Base-by-base conservation (phyloP, 2,329 filamentous ascomycete genomes). In the Graphilbum fragrans region DNA sequence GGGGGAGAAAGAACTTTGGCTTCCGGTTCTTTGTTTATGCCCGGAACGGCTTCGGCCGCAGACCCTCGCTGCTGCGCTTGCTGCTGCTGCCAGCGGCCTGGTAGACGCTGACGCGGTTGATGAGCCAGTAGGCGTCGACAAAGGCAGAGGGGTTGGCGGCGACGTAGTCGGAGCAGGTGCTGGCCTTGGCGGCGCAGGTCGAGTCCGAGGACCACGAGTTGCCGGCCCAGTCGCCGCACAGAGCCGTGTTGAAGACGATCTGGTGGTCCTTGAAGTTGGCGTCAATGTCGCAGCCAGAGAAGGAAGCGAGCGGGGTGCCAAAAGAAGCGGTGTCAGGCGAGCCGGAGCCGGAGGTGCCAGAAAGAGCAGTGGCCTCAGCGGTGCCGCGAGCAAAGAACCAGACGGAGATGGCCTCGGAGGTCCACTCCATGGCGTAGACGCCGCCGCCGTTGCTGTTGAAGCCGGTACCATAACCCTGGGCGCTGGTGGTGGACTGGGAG, bases 151-250 rank as follows among this genome's bases (percentile, higher is more conserved):
- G 82, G 58, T 88, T 83, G 50, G 71, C 65, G 41, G 68, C 67
- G 19, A 94, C 87, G 56, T 77, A 94, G 20, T 76, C 73, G 22
- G 78, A 56, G 65, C 88, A 94, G 1, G 77, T 79, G 32, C 60
- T 47, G 0, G 76, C 82, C 49, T 75, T 66, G 33, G 69, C 61
- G 2, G 69, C 61, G 58, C 83, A 88, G 35, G 71, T 68, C 5
- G 60, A 47, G 45, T 78, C 69, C 25, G 58, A 53, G 38, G 54
- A 53, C 80, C 82, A 94, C 27, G 79, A 75, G 34, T 64, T 57
- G 20, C 85, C 85, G 8, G 87, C 87, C 87, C 87, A 94, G 54
- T 82, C 75, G 18, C 88, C 88, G 59, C 88, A 95, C 58, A 94
- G 86, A 6, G 82, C 83, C 1, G 80, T 92, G 61, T 90, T 77